Evolutionary conservation across 2,329 filamentous ascomycete genomes (phyloP), one percentile per base, ranked within the genome.

Genomic region (Arthrobotrys pseudoclavata): DNA sequence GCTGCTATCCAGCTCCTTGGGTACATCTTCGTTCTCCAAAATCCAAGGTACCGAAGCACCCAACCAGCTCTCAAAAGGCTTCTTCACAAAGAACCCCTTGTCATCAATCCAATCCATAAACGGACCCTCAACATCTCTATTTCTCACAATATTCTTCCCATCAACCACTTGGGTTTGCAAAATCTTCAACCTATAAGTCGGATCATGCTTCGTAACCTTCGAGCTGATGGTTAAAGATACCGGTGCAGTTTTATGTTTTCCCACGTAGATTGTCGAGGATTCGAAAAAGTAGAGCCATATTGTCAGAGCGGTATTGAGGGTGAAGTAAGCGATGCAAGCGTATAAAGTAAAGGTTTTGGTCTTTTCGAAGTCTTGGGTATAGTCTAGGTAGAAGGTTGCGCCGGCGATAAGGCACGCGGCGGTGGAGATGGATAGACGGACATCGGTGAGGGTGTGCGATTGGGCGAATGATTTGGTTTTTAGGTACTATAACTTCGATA

Each of bases 321-420:
- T 64, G 48, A 92, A 90, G 86, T 99, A 99, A 15, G 91, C 83
- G 10, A 87, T 87, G 3, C 98, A 95, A 2, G 96, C 95, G 45
- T 87, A 88, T 2, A 92, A 88, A 0, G 95, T 96, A 86, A 90
- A 95, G 79, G 87, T 85, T 84, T 96, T 96, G 18, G 94, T 97
- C 78, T 85, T 86, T 79, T 97, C 93, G 87, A 96, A 98, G 81
- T 94, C 95, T 12, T 78, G 61, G 83, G 92, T 93, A 86, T 93
- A 97, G 87, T 99, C 96, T 86, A 93, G 94, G 79, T 89, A 90
- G 86, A 98, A 98, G 81, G 93, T 94, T 78, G 89, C 91, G 22
- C 88, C 94, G 18, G 93, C 91, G 79, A 97, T 90, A 75, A 87
- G 84, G 82, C 98, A 94, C 77, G 94, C 92, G 20, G 87, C 84